These are phyloP conservation scores for Nicotiana otophora DNA, from an alignment of 257 asterid genomes.

Conservation along the genomic window DNA sequence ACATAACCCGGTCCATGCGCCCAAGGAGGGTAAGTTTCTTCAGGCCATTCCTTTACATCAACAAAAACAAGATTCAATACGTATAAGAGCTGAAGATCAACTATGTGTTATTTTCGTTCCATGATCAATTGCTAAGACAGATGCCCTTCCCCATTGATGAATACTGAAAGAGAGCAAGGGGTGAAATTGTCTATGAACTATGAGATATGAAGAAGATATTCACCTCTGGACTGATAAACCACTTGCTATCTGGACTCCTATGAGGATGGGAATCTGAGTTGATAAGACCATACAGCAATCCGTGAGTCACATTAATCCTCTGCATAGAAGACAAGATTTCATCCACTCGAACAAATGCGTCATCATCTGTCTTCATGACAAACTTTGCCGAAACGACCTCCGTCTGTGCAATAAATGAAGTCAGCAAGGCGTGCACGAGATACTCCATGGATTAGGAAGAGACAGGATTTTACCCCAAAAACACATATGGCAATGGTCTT, in stretches of 20 bases:
- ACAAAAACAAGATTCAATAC: constrained; percentile 14
- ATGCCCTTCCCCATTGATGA: background rate
- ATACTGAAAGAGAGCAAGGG: background rate
- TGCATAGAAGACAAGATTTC: constrained; percentile 66
- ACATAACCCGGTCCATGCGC: constrained; percentile 96
- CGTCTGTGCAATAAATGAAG: constrained; percentile 62
- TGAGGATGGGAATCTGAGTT: constrained; percentile 82
- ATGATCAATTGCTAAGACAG: background rate
- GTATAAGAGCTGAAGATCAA: background rate
- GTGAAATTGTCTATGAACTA: background rate
- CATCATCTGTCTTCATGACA: constrained; percentile 98
- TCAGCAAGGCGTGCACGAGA: constrained; percentile 31
- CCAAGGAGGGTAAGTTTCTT: constrained; percentile 85
- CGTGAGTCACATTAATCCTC: constrained; percentile 43
- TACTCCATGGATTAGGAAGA: constrained; percentile 25
- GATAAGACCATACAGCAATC: constrained; percentile 91
- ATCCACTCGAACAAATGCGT: constrained; percentile 94
- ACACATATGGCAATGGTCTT: constrained; percentile 85
- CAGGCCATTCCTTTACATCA: constrained; percentile 74
- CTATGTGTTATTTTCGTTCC: background rate
- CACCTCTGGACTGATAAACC: constrained; percentile 96
- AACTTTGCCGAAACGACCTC: constrained; percentile 71
- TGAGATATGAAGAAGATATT: constrained; percentile 9
- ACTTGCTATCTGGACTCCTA: constrained; percentile 81
- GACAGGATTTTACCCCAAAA: constrained; percentile 73